Evolutionary conservation across 2,329 filamentous ascomycete species (phyloP).

Genomic region (Cladosporium halotolerans): DNA sequence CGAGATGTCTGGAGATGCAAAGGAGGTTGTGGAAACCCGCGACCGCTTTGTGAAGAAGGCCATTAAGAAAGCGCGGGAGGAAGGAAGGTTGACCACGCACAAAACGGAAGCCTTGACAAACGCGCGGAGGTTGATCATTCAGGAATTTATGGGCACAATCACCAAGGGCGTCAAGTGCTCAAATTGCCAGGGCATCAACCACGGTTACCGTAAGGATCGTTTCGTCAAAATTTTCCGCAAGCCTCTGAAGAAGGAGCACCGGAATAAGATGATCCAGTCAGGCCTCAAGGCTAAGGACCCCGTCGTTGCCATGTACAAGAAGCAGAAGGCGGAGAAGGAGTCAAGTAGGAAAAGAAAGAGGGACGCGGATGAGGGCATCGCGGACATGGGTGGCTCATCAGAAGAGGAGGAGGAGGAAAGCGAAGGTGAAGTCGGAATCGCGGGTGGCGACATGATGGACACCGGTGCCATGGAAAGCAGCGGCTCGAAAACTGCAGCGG

Average conservation of each 20-base stretch:
- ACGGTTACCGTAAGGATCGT: conserved; percentile 79
- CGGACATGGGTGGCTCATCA: conserved; percentile 54
- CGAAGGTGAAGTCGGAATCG: conserved; percentile 28
- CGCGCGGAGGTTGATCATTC: conserved; percentile 67
- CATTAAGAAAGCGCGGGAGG: conserved; percentile 54
- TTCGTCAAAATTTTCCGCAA: conserved; percentile 93
- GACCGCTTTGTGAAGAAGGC: conserved; percentile 66
- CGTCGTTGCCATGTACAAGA: conserved; percentile 52
- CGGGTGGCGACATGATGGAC: conserved; percentile 48
- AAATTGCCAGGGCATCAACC: conserved; percentile 64
- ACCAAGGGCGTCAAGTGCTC: conserved; percentile 63
- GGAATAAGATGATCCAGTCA: conserved; percentile 65
- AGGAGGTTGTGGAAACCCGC: conserved; percentile 49
- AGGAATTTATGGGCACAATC: conserved; percentile 73
- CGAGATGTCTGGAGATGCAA: conserved; percentile 54
- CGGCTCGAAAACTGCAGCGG: conserved; percentile 31
- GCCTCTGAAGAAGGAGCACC: conserved; percentile 66
- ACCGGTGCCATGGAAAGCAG: conserved; percentile 40
- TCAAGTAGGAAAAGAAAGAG: conserved; percentile 39
- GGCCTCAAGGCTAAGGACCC: conserved; percentile 66
- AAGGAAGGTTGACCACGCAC: conserved; percentile 44
- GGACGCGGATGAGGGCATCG: conserved; percentile 62
- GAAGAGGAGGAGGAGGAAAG: conserved; percentile 30
- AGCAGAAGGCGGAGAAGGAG: conserved; percentile 34
- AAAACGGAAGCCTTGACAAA: conserved; percentile 83